Base-by-base conservation (phyloP, 805 yeast species). In the Saccharomycopsis oosterbeekiorum region DNA sequence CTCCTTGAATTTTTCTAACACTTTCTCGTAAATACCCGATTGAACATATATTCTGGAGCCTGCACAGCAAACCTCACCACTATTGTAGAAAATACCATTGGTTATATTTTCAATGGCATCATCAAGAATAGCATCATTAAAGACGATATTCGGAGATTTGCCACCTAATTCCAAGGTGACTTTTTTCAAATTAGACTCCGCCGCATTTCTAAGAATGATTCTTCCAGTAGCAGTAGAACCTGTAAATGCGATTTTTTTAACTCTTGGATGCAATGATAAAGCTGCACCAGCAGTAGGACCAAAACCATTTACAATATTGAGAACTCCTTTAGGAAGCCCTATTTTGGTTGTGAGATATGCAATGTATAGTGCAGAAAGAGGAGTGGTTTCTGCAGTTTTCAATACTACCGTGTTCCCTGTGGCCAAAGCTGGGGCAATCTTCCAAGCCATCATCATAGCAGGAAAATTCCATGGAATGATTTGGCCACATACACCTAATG, bases 401-500 rank as follows among this genome's bases (percentile, higher is more conserved):
- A 92, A 77, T 54, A 92, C 94, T 66, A 89, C 81, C 60, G 91
- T 83, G 80, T 90, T 89, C 75, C 97, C 97, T 59, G 96, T 83
- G 61, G 96, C 96, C 66, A 91, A 74, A 61, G 96, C 96, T 51
- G 97, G 97, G 61, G 92, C 97, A 64, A 92, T 78, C 75, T 92
- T 92, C 97, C 97, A 92, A 36, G 96, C 79, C 78, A 90, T 86
- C 94, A 92, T 91, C 72, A 89, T 80, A 68, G 92, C 76, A 65
- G 97, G 97, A 84, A 90, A 92, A 78, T 92, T 92, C 97, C 97
- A 92, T 67, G 97, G 97, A 67, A 92, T 91, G 70, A 92, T 88
- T 75, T 89, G 96, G 61, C 96, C 97, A 74, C 96, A 90, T 54
- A 92, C 97, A 71, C 97, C 97, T 69, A 89, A 78, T 62, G 97